phyloP scores from a whole-genome alignment of 805 yeast genomes.

The Starmerella sirachaensis region DNA sequence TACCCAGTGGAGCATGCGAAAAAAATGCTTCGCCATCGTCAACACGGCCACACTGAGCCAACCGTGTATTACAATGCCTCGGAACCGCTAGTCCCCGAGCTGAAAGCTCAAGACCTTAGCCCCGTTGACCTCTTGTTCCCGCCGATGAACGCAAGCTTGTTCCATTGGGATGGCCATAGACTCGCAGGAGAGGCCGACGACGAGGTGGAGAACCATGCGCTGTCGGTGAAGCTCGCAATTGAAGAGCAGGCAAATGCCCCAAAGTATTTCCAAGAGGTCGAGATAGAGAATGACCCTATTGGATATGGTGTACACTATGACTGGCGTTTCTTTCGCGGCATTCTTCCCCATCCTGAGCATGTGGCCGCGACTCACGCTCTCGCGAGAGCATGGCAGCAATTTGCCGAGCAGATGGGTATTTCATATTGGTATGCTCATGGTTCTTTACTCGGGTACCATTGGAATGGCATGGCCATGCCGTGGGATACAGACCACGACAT shows the following conservation, averaged over 20 bases:
- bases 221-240: conserved; percentile 8
- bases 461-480: conserved; percentile 41
- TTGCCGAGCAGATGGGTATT: conserved; percentile 35
- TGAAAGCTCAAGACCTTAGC: conserved; percentile 2
- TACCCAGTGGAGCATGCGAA: conserved; percentile 7
- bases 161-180: conserved; percentile 9
- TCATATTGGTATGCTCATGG: conserved; percentile 41
- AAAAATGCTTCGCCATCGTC: conserved; percentile 10
- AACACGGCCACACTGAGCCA: conserved; percentile 14
- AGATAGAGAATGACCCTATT: conserved; percentile 10
- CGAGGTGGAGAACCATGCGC: conserved; percentile 5
- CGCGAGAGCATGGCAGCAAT: conserved; percentile 38
- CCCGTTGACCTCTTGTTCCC: conserved; percentile 10
- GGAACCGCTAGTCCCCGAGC: conserved; percentile 6
- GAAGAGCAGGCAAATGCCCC: neutral
- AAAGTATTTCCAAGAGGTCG: conserved; percentile 18
- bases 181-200: neutral
- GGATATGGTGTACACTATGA: conserved; percentile 37
- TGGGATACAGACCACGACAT: conserved; percentile 43
- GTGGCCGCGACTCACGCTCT: conserved; percentile 39
- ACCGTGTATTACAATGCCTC: conserved; percentile 4
- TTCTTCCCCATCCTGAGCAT: conserved; percentile 31
- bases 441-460: conserved; percentile 38
- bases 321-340: conserved; percentile 51
- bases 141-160: conserved; percentile 2